A percentile compares a stretch with the other conserved stretches of the same genome.
Conservation (phyloP, 305 asterid genomes). For the Andrographis paniculata region DNA sequence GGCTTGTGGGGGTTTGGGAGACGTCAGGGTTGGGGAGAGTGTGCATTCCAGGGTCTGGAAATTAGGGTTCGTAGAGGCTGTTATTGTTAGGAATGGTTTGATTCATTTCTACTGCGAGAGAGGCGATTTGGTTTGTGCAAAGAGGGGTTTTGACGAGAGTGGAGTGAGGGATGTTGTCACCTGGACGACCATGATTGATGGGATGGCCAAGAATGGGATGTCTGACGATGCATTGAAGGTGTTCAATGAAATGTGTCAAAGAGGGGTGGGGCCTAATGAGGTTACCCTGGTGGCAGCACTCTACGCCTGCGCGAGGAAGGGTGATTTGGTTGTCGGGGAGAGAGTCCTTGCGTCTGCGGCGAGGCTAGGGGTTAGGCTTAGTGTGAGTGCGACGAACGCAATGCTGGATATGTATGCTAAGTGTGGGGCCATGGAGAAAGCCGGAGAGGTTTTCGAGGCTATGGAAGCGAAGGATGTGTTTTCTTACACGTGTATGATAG, state of each 20-base stretch:
- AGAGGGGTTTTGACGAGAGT: slow-evolving; percentile 39
- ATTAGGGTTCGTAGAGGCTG: slow-evolving; percentile 40
- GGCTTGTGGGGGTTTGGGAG: slow-evolving; percentile 34
- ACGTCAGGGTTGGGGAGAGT: slow-evolving; percentile 30
- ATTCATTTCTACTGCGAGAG: slow-evolving; percentile 49
- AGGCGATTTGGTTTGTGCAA: slow-evolving; percentile 27
- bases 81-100: slow-evolving; percentile 57
- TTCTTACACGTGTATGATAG: slow-evolving; percentile 71
- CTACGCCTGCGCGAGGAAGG: slow-evolving; percentile 56
- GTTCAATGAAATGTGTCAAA: slow-evolving; percentile 46
- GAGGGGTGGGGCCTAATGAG: slow-evolving; percentile 47
- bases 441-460: slow-evolving; percentile 34
- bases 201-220: slow-evolving; percentile 38
- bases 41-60: slow-evolving; percentile 55
- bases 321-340: slow-evolving; percentile 39
- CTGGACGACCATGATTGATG: slow-evolving; percentile 70
- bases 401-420: slow-evolving; percentile 64
- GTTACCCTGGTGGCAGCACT: slow-evolving; percentile 54
- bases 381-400: slow-evolving; percentile 46
- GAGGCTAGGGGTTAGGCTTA: slow-evolving; percentile 24
- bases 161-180: slow-evolving; percentile 52
- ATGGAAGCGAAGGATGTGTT: slow-evolving; percentile 52
- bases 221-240: slow-evolving; percentile 47
- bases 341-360: slow-evolving; percentile 28
- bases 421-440: slow-evolving; percentile 45